A percentile compares a stretch with the other conserved stretches of the same genome.
Conservation (phyloP, 352 stramenopile species). For the Globisporangium recalcitrans region DNA sequence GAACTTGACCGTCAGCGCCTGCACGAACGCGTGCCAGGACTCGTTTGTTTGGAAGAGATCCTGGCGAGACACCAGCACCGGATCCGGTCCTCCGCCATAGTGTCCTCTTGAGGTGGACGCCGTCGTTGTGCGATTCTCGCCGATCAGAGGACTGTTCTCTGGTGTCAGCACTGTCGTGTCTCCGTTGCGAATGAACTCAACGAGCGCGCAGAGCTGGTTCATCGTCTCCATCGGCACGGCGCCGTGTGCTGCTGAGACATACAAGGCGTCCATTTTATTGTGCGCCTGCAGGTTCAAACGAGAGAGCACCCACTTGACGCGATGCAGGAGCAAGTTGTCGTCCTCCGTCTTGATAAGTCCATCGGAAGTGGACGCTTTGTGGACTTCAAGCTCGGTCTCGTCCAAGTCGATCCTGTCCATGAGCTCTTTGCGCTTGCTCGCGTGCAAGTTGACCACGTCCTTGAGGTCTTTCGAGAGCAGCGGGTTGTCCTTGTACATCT, state of each 20-base stretch:
- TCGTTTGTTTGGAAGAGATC: conserved; percentile 38
- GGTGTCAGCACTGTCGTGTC: conserved; percentile 33
- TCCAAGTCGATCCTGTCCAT: conserved; percentile 52
- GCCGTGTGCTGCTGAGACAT: neutral
- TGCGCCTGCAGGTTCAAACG: conserved; percentile 43
- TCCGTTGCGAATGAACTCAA: conserved; percentile 68
- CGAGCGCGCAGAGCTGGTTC: conserved; percentile 65
- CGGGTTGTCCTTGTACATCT: conserved; percentile 57
- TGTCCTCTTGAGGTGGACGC: neutral
- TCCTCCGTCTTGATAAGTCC: conserved; percentile 1
- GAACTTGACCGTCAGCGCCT: conserved; percentile 64
- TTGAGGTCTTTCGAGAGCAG: conserved; percentile 61
- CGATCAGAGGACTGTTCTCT: conserved; percentile 52
- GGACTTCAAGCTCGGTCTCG: conserved; percentile 49
- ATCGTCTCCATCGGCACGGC: conserved; percentile 24
- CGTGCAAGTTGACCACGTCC: conserved; percentile 49
- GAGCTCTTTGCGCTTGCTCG: conserved; percentile 40
- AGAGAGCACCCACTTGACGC: conserved; percentile 77
- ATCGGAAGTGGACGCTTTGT: conserved; percentile 19
- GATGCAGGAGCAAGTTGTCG: conserved; percentile 67
- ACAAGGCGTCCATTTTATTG: conserved; percentile 4
- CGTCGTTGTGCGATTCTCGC: conserved; percentile 2
- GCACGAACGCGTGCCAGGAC: conserved; percentile 55
- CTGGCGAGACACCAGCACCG: conserved; percentile 20
- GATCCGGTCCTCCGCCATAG: neutral